Base-by-base conservation (phyloP, 805 yeast species). In the Kodamaea fukazawae region DNA sequence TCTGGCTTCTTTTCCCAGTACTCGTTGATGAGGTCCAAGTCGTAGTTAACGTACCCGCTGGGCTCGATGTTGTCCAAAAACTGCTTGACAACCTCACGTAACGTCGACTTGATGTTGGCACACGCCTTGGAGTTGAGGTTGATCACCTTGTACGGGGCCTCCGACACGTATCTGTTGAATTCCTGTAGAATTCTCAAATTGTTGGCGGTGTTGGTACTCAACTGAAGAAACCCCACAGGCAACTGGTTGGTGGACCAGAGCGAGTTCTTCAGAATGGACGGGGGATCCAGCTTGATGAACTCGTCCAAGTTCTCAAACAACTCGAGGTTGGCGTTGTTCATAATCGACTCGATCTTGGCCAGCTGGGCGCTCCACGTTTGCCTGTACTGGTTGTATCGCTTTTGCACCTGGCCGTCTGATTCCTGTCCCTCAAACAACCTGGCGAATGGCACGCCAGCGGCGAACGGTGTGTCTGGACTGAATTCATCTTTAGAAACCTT, bases 181-280 rank as follows among this genome's bases (percentile, higher is more conserved):
- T 67, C 71, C n/a, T 63, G 53, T 17, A 69, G 47, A 9, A 67
- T 61, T 16, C 73, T 51, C 30, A 57, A 47, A 47, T 68, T 69
- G 45, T 67, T 68, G 26, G 72, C 71, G 8, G 62, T 62, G 46
- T 69, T 67, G 11, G 72, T 59, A 20, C 68, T 61, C 36, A 69
- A 48, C 43, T 56, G 65, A 13, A 69, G 50, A 39, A 60, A 65
- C 2, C 66, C 72, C 7, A 57, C 51, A 8, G 58, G 58, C 6
- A 67, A 43, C 41, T 60, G 59, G 11, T 25, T 37, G 23, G 16
- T 36, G n/a, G 27, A 12, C 32, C 35, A 36, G 35, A 38, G 28
- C 7, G 34, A 28, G 16, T 29, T 31, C 32, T 31, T 29, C 39
- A 27, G 40, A 10, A 26, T 32, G 6, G 28, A n/a, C 6, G 38